phyloP scores from a whole-genome alignment of 2,329 filamentous ascomycete genomes.

The Epichloe gansuensis region DNA sequence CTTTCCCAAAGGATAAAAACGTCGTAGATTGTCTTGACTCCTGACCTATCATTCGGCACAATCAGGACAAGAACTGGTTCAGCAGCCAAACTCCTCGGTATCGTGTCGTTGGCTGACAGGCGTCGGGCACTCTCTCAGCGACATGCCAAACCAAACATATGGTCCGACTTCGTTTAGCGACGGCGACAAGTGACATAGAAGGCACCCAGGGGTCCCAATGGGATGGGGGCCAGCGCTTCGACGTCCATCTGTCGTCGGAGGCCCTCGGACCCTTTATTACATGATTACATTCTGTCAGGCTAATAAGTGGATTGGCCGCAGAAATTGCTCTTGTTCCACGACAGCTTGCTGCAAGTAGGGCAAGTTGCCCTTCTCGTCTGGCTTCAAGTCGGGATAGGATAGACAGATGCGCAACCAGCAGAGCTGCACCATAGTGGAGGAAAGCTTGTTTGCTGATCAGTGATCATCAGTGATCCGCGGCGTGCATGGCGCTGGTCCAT shows the following conservation, averaged over 20 bases:
- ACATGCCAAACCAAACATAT: background rate
- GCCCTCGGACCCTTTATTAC: background rate
- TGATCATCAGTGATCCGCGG: background rate
- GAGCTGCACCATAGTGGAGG: background rate
- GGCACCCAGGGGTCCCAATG: background rate
- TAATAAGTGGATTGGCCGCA: background rate
- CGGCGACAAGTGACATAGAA: background rate
- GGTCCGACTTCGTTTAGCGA: background rate
- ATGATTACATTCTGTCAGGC: too few relatives aligned
- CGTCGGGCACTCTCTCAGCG: background rate
- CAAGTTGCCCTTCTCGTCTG: background rate
- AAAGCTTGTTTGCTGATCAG: conserved; percentile 3
- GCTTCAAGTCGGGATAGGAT: background rate
- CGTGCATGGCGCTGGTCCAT: background rate
- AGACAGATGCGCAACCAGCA: background rate
- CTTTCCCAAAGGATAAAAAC: background rate
- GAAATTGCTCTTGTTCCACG: background rate
- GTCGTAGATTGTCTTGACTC: background rate
- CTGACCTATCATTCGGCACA: background rate
- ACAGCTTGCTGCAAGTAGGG: background rate
- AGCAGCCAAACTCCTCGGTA: background rate
- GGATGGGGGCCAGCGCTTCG: background rate
- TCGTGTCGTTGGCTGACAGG: background rate
- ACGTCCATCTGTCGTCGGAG: background rate
- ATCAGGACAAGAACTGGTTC: background rate